Percentiles rank a stretch among this genome's conserved stretches.
These are phyloP conservation scores for Sphenostylis stenocarpa DNA, from an alignment of 306 rosid species.

Conservation along the genomic window DNA sequence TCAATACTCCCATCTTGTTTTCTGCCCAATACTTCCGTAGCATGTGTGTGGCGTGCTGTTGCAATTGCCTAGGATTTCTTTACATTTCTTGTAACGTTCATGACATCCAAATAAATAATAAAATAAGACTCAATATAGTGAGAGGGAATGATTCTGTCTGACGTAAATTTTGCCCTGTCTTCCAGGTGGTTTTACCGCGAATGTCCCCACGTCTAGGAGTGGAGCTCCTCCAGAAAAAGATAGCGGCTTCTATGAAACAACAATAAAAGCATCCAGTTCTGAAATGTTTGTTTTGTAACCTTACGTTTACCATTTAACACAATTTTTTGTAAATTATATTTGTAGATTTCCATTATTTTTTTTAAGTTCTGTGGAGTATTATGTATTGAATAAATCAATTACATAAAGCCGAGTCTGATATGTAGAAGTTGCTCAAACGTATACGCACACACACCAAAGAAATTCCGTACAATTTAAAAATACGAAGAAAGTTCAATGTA, in stretches of 20 bases:
- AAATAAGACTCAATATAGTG: neutral
- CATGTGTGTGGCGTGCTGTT: neutral
- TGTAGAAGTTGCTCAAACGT: neutral
- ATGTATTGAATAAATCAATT: neutral
- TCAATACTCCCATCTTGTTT: conserved; percentile 12
- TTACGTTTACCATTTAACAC: neutral
- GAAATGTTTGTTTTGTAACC: conserved; percentile 22
- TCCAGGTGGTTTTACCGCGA: conserved; percentile 75
- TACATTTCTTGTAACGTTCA: conserved; percentile 11
- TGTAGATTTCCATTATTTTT: neutral
- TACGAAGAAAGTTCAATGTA: neutral
- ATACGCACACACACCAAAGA: neutral
- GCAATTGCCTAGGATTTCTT: conserved; percentile 9
- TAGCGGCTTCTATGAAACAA: conserved; percentile 69
- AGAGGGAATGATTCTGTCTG: neutral
- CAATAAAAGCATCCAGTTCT: conserved; percentile 9
- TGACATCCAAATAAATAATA: neutral
- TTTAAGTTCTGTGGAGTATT: neutral
- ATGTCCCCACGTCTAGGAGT: conserved; percentile 88
- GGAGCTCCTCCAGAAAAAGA: conserved; percentile 82
- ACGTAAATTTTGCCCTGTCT: conserved; percentile 26
- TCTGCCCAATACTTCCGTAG: neutral
- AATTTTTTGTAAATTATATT: neutral
- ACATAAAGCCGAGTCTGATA: neutral
- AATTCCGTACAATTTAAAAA: neutral